A percentile compares a stretch with the other conserved stretches of the same genome.
Conservation (phyloP, 192 early-diverging fungal species). For the Mortierella antarctica region DNA sequence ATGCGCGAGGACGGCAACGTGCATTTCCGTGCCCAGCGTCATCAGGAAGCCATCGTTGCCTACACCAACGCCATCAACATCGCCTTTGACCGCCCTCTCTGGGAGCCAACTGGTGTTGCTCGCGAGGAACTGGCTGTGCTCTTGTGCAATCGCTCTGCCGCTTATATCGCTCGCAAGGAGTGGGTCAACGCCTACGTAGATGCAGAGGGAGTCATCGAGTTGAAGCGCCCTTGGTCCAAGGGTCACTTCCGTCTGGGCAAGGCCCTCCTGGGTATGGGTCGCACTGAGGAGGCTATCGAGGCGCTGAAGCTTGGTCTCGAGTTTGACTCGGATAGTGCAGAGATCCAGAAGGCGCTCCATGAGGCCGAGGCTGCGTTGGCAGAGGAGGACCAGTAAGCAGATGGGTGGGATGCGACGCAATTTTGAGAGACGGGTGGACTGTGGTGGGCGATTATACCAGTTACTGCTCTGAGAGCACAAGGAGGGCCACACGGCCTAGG, state of each 20-base stretch:
- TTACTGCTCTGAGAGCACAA: slow-evolving; percentile 6
- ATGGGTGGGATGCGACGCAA: background rate
- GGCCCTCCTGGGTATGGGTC: slow-evolving; percentile 84
- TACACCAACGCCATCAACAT: slow-evolving; percentile 92
- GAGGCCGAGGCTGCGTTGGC: slow-evolving; percentile 57
- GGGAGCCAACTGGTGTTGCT: slow-evolving; percentile 75
- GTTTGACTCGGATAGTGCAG: slow-evolving; percentile 77
- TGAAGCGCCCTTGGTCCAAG: slow-evolving; percentile 79
- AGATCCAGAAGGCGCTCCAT: slow-evolving; percentile 82
- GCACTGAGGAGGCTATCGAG: slow-evolving; percentile 81
- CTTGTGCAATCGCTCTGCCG: slow-evolving; percentile 74
- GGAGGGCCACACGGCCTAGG: background rate
- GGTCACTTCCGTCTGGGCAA: slow-evolving; percentile 84
- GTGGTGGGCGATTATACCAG: slow-evolving; percentile 3
- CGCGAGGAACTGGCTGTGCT: slow-evolving; percentile 74
- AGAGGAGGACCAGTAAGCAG: background rate
- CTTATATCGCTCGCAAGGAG: slow-evolving; percentile 70
- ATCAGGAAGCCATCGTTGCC: slow-evolving; percentile 81
- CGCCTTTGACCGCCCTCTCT: slow-evolving; percentile 75
- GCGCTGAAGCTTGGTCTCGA: slow-evolving; percentile 84
- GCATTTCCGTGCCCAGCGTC: slow-evolving; percentile 83
- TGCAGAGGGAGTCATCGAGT: slow-evolving; percentile 71
- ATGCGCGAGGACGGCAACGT: slow-evolving; percentile 87
- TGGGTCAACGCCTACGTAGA: slow-evolving; percentile 78
- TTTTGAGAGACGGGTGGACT: background rate